These are phyloP conservation scores for Rhizopogon vesiculosus DNA, from an alignment of 768 basidiomycete species.

Conservation along the genomic window DNA sequence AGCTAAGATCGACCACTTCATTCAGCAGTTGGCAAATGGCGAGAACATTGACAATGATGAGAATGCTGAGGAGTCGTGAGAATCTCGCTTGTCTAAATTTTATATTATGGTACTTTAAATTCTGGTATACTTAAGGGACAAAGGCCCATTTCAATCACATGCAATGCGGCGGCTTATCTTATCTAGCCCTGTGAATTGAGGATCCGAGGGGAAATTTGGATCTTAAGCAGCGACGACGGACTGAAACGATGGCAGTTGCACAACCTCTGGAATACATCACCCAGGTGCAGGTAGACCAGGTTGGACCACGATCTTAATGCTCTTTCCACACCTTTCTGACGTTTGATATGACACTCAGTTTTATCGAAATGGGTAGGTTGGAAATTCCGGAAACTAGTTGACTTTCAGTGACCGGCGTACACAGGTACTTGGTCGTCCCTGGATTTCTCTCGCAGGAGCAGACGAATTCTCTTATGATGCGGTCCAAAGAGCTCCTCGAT, in stretches of 20 bases:
- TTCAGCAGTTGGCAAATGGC: constrained; percentile 54
- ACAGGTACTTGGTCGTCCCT: constrained; percentile 76
- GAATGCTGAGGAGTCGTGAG: constrained; percentile 17
- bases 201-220: no score
- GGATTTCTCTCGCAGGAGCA: constrained; percentile 62
- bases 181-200: not conserved
- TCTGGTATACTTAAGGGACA: not conserved
- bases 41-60: constrained; percentile 42
- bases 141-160: no score
- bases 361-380: constrained; percentile 49
- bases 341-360: constrained; percentile 35
- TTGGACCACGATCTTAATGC: constrained; percentile 13
- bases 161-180: not conserved
- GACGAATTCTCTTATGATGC: constrained; percentile 54
- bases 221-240: not conserved
- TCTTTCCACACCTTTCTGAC: not conserved
- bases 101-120: not conserved
- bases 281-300: constrained; percentile 56
- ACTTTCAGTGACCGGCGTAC: not conserved
- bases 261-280: constrained; percentile 42
- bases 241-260: not conserved
- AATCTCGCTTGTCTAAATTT: constrained; percentile 4
- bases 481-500: constrained; percentile 73
- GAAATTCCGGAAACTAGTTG: not conserved
- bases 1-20: constrained; percentile 78